These are phyloP conservation scores for Rhizomucor pusillus DNA, from an alignment of 371 early-diverging fungal genomes.

Conservation along the genomic window DNA sequence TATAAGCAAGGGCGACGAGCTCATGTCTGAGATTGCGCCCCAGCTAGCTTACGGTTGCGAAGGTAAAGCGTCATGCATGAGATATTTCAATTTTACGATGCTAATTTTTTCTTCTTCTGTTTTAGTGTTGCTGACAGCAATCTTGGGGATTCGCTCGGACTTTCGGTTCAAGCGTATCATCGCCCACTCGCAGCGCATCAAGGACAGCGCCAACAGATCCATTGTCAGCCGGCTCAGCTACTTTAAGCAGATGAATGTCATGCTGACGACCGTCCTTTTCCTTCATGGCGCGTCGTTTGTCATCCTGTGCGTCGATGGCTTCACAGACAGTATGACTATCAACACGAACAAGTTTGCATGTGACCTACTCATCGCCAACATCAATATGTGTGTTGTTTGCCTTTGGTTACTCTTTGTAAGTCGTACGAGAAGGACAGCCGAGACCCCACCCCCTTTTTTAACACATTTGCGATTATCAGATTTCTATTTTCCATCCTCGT, in stretches of 20 bases:
- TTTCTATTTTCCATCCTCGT: slow-evolving; percentile 42
- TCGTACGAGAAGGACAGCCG: background rate
- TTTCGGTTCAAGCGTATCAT: slow-evolving; percentile 33
- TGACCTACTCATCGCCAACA: slow-evolving; percentile 34
- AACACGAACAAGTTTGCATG: slow-evolving; percentile 35
- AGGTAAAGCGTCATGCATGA: slow-evolving; percentile 16
- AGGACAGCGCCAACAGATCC: background rate
- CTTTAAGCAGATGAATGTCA: slow-evolving; percentile 49
- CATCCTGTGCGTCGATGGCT: slow-evolving; percentile 41
- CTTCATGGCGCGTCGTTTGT: slow-evolving; percentile 26
- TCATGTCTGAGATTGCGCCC: slow-evolving; percentile 35
- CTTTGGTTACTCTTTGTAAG: slow-evolving; percentile 43
- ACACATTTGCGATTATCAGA: slow-evolving; percentile 18
- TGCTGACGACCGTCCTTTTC: slow-evolving; percentile 32
- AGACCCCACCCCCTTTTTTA: too few species aligned
- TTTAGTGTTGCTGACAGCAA: slow-evolving; percentile 30
- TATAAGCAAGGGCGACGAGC: slow-evolving; percentile 15
- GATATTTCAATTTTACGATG: background rate
- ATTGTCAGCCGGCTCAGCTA: slow-evolving; percentile 40
- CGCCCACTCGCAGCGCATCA: slow-evolving; percentile 4
- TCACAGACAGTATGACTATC: slow-evolving; percentile 21
- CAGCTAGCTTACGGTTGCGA: slow-evolving; percentile 42
- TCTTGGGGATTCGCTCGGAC: slow-evolving; percentile 40
- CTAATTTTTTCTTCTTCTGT: slow-evolving; percentile 2
- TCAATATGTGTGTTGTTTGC: slow-evolving; percentile 24